Conservation (phyloP, 2,329 filamentous ascomycete species). For the Dothidotthia symphoricarpi region DNA sequence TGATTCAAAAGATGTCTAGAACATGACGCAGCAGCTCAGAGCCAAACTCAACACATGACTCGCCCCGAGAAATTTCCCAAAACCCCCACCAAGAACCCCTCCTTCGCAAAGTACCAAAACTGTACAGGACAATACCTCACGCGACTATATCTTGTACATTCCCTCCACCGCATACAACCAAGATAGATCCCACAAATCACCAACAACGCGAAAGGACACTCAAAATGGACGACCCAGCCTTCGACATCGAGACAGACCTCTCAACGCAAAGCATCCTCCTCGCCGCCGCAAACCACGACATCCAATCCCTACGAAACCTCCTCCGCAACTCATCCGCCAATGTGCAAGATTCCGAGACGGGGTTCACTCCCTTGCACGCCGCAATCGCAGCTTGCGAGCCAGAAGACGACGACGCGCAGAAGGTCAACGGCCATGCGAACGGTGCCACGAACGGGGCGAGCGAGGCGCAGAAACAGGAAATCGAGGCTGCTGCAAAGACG, state of each 20-base stretch:
- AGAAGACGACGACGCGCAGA: conserved; percentile 32
- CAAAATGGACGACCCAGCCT: conserved; percentile 37
- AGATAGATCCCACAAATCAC: neutral
- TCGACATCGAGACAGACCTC: conserved; percentile 45
- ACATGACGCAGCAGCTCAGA: too few species aligned
- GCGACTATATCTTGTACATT: too few species aligned
- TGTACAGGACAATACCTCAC: neutral
- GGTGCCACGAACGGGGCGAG: conserved; percentile 22
- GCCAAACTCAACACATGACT: neutral
- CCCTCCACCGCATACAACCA: too few species aligned
- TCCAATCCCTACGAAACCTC: conserved; percentile 65
- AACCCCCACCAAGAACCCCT: neutral
- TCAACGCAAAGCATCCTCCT: conserved; percentile 61
- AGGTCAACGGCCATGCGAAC: conserved; percentile 30
- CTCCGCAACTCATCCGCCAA: conserved; percentile 65
- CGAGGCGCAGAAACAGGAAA: conserved; percentile 36
- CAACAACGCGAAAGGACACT: neutral
- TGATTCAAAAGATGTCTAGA: too few species aligned
- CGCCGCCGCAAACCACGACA: conserved; percentile 66
- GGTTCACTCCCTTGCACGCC: conserved; percentile 84
- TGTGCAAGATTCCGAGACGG: conserved; percentile 79
- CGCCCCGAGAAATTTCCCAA: neutral
- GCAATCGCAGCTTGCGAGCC: conserved; percentile 67
- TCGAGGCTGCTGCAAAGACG: conserved; percentile 62
- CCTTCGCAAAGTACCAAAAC: neutral